Evolutionary conservation across 164 flowering plant species (phyloP), one percentile per base, ranked within the genome.

Genomic region (Magnolia changhungtana): DNA sequence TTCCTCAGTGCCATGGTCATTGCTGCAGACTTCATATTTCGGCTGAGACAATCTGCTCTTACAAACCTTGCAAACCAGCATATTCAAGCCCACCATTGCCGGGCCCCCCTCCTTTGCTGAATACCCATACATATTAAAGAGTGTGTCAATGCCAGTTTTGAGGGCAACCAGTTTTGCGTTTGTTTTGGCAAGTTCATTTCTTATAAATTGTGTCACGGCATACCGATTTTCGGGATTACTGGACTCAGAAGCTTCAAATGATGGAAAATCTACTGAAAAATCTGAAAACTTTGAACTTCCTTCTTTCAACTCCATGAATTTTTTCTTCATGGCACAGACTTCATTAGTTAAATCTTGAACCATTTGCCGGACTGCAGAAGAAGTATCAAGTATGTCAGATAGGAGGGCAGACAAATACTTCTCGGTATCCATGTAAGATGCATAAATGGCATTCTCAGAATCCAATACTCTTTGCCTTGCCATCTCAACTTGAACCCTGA

Each of bases 151-250:
- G 72, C 49, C 71, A 73, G 69, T 78, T 75, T 64, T 76, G 50
- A 88, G 76, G 20, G 27, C 14, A 69, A 79, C 67, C 59, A 88
- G 77, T 77, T 74, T 84, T 9, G 66, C 68, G 75, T 84, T 87
- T 72, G 82, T 69, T 82, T 80, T 75, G 69, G 75, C 69, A 31
- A 87, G 84, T 80, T 81, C 84, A 73, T 80, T 71, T 74, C 72
- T 81, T 74, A 86, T 74, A 67, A 81, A 77, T 45, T 67, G 76
- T 51, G 82, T 73, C 69, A 79, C 29, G 37, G 49, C 23, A 58
- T 27, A 63, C 72, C 75, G 75, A 37, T 80, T 80, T 69, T 79
- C 80, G 63, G 27, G 67, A 63, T 65, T 78, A 51, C 55, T n/a
- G 73, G 7, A 50, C 50, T 69, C 70, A 7, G 14, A 9, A 21